Evolutionary conservation across 371 early-diverging fungal species (phyloP).

Genomic region (Mucor plumbeus): DNA sequence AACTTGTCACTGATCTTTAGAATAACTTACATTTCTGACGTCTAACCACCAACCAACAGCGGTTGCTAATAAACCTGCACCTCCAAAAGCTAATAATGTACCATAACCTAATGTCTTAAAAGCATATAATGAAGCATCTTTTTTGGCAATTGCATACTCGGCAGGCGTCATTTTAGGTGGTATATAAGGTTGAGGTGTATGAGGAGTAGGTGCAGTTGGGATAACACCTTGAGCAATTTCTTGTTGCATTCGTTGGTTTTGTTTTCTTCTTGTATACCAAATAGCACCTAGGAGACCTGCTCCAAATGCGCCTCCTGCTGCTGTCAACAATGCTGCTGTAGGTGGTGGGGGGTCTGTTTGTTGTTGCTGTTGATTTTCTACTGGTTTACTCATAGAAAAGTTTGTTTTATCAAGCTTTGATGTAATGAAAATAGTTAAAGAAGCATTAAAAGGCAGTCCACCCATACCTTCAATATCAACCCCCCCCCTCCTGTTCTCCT

Average conservation of each 20-base stretch:
- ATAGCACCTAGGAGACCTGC: constrained; percentile 52
- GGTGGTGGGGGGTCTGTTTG: constrained; percentile 9
- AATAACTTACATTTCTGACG: constrained; percentile 48
- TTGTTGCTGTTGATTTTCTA: neutral
- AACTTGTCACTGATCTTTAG: neutral
- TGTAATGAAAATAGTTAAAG: neutral
- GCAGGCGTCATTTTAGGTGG: constrained; percentile 52
- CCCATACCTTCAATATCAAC: neutral
- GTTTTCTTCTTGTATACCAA: constrained; percentile 53
- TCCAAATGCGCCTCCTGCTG: constrained; percentile 50
- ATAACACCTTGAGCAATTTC: constrained; percentile 28
- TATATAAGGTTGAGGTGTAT: constrained; percentile 16
- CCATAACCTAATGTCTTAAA: constrained; percentile 52
- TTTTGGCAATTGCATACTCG: constrained; percentile 45
- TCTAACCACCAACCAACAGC: constrained; percentile 48
- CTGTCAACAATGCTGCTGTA: constrained; percentile 31
- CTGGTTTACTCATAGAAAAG: neutral
- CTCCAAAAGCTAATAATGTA: constrained; percentile 46
- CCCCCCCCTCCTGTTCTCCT: neutral
- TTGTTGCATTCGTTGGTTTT: constrained; percentile 34
- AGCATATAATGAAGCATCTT: constrained; percentile 46
- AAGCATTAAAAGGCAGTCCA: neutral
- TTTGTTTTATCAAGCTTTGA: neutral
- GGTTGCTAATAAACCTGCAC: constrained; percentile 40
- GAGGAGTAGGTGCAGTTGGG: constrained; percentile 17